These are phyloP conservation scores for Mortierella sp. DNA, from an alignment of 371 early-diverging fungal genomes.

Conservation along the genomic window DNA sequence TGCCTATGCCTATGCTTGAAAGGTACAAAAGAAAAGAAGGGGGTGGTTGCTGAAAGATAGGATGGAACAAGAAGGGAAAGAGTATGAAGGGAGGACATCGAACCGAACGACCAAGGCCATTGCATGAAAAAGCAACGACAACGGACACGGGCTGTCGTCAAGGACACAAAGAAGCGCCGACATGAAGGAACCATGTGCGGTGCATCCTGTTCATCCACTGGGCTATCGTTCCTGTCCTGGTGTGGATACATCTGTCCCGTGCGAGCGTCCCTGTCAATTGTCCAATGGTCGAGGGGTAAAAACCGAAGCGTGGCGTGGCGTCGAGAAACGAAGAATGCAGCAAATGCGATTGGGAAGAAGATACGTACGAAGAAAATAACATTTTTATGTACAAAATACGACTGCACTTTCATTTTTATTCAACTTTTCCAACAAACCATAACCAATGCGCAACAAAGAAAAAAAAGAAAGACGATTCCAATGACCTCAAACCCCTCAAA, in stretches of 20 bases:
- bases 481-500: conserved; percentile 7
- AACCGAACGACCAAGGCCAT: background rate
- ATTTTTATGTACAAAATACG: background rate
- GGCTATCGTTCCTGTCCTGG: background rate
- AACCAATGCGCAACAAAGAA: background rate
- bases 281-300: background rate
- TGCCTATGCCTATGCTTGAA: background rate
- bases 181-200: background rate
- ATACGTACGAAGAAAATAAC: background rate
- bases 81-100: background rate
- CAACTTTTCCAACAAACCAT: background rate
- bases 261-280: background rate
- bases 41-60: background rate
- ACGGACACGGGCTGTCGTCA: background rate
- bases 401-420: background rate
- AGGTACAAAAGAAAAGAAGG: background rate
- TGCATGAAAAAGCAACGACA: background rate
- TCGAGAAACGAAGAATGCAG: background rate
- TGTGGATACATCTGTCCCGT: too few relatives aligned
- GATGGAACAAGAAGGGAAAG: background rate
- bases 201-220: background rate
- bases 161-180: background rate
- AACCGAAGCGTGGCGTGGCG: background rate
- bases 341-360: background rate
- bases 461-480: background rate